Percentiles rank a stretch among this genome's conserved stretches.
These are phyloP conservation scores for Bipolaris oryzae DNA, from an alignment of 2,329 filamentous ascomycete species.

Conservation along the genomic window DNA sequence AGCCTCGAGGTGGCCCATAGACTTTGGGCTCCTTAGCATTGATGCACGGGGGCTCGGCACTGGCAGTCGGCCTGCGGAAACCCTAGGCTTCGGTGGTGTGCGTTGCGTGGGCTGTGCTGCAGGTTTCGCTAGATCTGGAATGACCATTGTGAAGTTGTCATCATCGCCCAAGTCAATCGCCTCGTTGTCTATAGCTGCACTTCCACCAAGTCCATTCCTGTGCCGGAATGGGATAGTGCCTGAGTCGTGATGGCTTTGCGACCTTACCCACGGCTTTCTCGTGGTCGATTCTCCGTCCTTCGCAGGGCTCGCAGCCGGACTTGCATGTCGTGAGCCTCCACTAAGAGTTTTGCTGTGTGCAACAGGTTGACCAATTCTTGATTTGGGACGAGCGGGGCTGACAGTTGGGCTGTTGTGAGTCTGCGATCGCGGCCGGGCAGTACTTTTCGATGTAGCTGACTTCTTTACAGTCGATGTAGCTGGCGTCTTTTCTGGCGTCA, in stretches of 20 bases:
- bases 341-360: constrained; percentile 41
- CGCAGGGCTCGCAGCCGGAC: constrained; percentile 42
- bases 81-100: constrained; percentile 41
- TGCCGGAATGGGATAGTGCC: constrained; percentile 43
- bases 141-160: constrained; percentile 59
- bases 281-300: constrained; percentile 57
- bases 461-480: constrained; percentile 47
- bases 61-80: constrained; percentile 33
- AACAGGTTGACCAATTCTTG: constrained; percentile 38
- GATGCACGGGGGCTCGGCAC: constrained; percentile 36
- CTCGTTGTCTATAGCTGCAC: constrained; percentile 49
- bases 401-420: constrained; percentile 44
- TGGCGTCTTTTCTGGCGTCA: constrained; percentile 55
- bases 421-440: constrained; percentile 38
- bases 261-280: constrained; percentile 53
- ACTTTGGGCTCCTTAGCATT: constrained; percentile 37
- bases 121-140: constrained; percentile 50
- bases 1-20: constrained; percentile 33
- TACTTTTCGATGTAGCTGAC: constrained; percentile 40
- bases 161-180: constrained; percentile 49
- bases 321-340: constrained; percentile 36
- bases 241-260: constrained; percentile 39
- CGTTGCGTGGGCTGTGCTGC: constrained; percentile 34
- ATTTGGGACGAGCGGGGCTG: constrained; percentile 47
- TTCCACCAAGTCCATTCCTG: constrained; percentile 48